Base-by-base conservation (phyloP, 139 green algal species). In the Picochlorum sp. region DNA sequence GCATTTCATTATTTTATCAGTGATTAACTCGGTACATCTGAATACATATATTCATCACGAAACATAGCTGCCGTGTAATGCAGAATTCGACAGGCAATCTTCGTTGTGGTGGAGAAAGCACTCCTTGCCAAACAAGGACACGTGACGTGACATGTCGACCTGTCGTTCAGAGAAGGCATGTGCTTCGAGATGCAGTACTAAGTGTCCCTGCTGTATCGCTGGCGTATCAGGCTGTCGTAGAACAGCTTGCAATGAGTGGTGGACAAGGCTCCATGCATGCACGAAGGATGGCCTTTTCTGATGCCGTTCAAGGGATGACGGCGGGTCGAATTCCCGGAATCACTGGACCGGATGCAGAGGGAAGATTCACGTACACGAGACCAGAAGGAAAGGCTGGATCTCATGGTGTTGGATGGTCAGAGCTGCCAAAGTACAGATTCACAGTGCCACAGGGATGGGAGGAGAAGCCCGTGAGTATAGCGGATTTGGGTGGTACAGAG, bases 401-500 rank as follows among this genome's bases (percentile, higher is more conserved):
- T 2, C 87, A 95, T 61, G 89, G 87, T 8, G 84, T 97, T 6
- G 92, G 92, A 14, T 97, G 92, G 92, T 84, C 50, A 13, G 92
- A 96, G 75, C 87, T 97, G 11, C 86, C 89, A 2, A 77, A 67
- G 2, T 97, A 97, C 71, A 61, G 20, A 9, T 97, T 97, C 77
- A 76, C 81, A 56, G 79, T 96, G 2, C 81, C 84, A 0, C 45
- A 72, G 3, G 80, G 80, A 18, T 96, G 89, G 89, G 67, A 83
- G 30, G 90, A 96, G 65, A 81, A 80, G 14, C 89, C 93, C 2
- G 92, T 98, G 20, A 93, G 81, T 13, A 98, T 98, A 50, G 93
- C 93, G 4, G 93, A 98, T 71, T 77, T 97, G 21, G 92, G 88
- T 8, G 90, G 92, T 23, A 96, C 90, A 30, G 86, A 95, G 84